Evolutionary conservation across 164 flowering plant genomes (phyloP).

Genomic region (Chimonanthus salicifolius): DNA sequence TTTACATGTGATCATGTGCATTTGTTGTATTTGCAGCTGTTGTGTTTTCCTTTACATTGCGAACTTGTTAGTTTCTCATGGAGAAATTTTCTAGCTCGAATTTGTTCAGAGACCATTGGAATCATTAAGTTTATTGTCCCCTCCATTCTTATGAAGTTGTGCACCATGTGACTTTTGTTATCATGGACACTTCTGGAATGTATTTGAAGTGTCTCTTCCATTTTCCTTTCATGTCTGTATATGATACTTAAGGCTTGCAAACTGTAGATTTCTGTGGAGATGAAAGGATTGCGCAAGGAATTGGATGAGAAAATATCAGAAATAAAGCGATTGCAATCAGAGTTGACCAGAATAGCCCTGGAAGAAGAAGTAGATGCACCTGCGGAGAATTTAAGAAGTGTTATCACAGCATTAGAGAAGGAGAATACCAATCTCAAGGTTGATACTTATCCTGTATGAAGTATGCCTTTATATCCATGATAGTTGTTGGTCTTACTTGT

Average conservation of each 20-base stretch:
- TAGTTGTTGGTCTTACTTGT: neutral
- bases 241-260: constrained; percentile 3
- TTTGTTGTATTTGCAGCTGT: too few species aligned
- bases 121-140: too few species aligned
- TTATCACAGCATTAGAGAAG: constrained; percentile 47
- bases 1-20: too few species aligned
- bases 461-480: neutral
- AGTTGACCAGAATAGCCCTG: constrained; percentile 41
- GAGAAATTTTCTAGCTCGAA: too few species aligned
- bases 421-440: constrained; percentile 77
- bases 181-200: neutral
- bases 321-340: constrained; percentile 49
- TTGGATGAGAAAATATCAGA: constrained; percentile 59
- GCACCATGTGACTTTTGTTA: neutral
- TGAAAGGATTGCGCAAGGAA: constrained; percentile 44
- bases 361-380: constrained; percentile 29
- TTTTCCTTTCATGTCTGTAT: neutral
- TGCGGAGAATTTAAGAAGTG: constrained; percentile 39
- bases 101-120: too few species aligned
- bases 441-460: constrained; percentile 1
- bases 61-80: too few species aligned
- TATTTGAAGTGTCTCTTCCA: neutral
- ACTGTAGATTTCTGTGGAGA: constrained; percentile 46
- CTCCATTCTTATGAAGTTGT: too few species aligned
- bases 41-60: too few species aligned